Evolutionary conservation across 2,329 filamentous ascomycete genomes (phyloP).

Genomic region (Botrytis byssoidea): DNA sequence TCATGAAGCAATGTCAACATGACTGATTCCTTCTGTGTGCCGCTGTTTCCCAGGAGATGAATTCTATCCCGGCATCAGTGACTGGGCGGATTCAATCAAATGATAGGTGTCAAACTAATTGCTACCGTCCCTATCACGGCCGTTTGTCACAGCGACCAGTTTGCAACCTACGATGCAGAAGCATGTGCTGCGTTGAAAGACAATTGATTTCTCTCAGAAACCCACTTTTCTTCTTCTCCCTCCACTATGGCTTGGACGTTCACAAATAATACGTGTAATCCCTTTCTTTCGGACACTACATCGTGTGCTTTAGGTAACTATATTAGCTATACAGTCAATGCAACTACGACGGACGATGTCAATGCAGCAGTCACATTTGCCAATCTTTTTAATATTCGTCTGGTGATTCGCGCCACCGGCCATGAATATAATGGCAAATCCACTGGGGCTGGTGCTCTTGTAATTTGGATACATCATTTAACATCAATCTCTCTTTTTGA

Average conservation of each 20-base stretch:
- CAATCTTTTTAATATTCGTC: slow-evolving; percentile 40
- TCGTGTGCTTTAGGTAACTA: slow-evolving; percentile 33
- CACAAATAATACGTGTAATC: slow-evolving; percentile 7
- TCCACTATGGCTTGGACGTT: slow-evolving; percentile 15
- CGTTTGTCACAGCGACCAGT: slow-evolving; percentile 22
- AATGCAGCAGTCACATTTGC: slow-evolving; percentile 41
- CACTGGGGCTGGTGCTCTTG: background rate
- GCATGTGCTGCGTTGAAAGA: slow-evolving; percentile 21
- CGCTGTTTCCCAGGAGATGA: no score
- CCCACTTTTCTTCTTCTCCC: slow-evolving; percentile 8
- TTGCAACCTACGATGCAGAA: slow-evolving; percentile 13
- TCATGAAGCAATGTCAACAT: no score
- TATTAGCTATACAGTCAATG: slow-evolving; percentile 31
- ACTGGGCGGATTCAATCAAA: no score
- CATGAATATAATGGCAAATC: slow-evolving; percentile 46
- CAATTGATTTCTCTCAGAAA: slow-evolving; percentile 15
- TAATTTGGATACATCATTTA: background rate
- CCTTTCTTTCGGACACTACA: background rate
- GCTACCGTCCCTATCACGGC: slow-evolving; percentile 21
- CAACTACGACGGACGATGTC: slow-evolving; percentile 25
- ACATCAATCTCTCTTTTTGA: background rate
- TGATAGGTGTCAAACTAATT: slow-evolving; percentile 21
- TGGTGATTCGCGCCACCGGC: slow-evolving; percentile 53
- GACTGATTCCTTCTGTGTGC: no score
- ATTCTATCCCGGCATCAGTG: no score